phyloP scores from a whole-genome alignment of 2,329 filamentous ascomycete species.

The Apiospora koreana region DNA sequence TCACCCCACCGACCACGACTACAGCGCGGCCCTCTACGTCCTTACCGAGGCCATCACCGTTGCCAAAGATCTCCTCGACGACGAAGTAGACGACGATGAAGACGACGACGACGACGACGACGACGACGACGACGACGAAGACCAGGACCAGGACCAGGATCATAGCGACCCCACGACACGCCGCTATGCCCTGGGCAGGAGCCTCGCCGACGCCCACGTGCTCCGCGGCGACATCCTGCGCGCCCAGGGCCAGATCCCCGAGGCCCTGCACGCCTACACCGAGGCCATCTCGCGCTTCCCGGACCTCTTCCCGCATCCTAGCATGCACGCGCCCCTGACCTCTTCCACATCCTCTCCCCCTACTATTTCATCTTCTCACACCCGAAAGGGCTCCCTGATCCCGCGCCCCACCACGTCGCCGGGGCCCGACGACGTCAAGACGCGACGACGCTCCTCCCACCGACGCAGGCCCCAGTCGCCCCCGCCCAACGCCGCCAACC shows the following conservation, averaged over 20 bases:
- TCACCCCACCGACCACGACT: neutral
- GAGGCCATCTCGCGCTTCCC: neutral
- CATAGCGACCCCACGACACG: neutral
- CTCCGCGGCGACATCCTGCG: neutral
- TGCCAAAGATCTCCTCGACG: neutral
- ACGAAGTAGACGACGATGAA: neutral
- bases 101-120: neutral
- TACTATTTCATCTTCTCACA: too few species aligned
- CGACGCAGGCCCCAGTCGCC: neutral
- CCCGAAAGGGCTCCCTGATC: neutral
- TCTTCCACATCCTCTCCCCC: neutral
- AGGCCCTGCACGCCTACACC: slow-evolving; percentile 3
- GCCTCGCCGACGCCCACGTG: neutral
- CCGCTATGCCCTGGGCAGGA: neutral
- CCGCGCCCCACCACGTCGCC: neutral
- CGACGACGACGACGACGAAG: neutral
- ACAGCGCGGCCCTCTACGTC: neutral
- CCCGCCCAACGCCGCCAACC: neutral
- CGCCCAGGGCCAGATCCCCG: neutral
- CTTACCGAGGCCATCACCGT: neutral
- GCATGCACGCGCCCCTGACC: neutral
- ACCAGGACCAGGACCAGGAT: neutral
- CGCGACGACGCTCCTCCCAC: neutral
- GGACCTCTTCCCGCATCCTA: neutral
- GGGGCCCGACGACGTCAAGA: neutral